Evolutionary conservation across 2,329 filamentous ascomycete species (phyloP).

Genomic region (Aspergillus sp.): DNA sequence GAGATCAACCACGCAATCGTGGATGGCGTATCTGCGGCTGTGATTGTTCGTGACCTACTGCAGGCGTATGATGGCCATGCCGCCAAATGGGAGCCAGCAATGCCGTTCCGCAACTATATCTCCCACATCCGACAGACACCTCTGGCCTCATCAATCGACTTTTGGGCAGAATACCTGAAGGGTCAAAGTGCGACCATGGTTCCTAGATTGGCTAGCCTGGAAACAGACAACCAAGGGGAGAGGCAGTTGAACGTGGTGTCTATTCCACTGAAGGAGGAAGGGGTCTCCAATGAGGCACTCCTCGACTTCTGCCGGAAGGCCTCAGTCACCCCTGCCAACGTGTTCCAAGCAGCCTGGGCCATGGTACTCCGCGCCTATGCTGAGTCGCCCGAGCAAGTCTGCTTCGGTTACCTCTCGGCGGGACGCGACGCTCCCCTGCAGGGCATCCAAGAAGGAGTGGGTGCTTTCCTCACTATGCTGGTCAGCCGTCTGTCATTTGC

Average conservation of each 20-base stretch:
- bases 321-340: background rate
- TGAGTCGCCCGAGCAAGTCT: background rate
- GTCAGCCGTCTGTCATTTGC: background rate
- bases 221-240: background rate
- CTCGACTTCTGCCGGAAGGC: background rate
- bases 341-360: background rate
- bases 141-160: background rate
- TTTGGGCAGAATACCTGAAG: background rate
- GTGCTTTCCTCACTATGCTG: background rate
- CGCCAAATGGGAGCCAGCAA: background rate
- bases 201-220: background rate
- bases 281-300: background rate
- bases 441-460: background rate
- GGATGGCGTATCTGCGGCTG: slow-evolving; percentile 16
- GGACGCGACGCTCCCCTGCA: background rate
- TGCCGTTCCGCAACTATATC: background rate
- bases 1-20: slow-evolving; percentile 22
- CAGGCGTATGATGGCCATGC: slow-evolving; percentile 10
- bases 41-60: slow-evolving; percentile 13
- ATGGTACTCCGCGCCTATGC: background rate
- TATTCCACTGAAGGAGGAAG: background rate
- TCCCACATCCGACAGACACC: background rate
- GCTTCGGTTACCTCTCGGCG: background rate
- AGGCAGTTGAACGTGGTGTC: background rate
- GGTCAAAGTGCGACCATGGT: background rate